A percentile compares a stretch with the other conserved stretches of the same genome.
phyloP scores from a whole-genome alignment of 2,329 filamentous ascomycete genomes.

The Madurella mycetomatis region DNA sequence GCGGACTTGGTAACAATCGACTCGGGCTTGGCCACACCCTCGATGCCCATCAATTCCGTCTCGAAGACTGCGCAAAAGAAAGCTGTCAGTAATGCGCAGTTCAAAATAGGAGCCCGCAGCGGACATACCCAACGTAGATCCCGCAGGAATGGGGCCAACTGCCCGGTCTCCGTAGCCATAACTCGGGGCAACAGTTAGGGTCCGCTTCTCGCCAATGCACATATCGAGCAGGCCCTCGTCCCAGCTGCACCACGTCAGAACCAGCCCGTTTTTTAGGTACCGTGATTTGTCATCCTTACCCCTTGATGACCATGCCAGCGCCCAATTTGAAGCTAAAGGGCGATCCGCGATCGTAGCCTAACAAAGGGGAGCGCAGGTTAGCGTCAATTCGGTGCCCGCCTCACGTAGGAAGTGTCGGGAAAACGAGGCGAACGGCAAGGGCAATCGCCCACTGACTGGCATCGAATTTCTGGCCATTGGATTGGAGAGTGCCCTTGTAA shows the following conservation, averaged over 20 bases:
- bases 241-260: conserved; percentile 55
- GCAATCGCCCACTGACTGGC: conserved; percentile 47
- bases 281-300: conserved; percentile 44
- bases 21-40: conserved; percentile 59
- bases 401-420: not conserved
- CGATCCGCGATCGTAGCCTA: conserved; percentile 66
- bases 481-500: conserved; percentile 76
- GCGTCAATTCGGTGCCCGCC: conserved; percentile 14
- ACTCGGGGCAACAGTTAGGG: conserved; percentile 82
- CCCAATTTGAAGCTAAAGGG: conserved; percentile 81
- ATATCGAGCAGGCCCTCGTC: conserved; percentile 86
- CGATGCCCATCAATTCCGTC: conserved; percentile 82
- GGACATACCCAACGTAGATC: conserved; percentile 66
- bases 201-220: conserved; percentile 92
- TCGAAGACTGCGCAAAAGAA: conserved; percentile 64
- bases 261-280: not conserved
- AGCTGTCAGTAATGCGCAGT: conserved; percentile 6
- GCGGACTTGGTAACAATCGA: conserved; percentile 40
- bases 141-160: conserved; percentile 78
- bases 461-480: conserved; percentile 76
- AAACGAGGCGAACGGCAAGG: not conserved
- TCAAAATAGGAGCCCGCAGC: not conserved
- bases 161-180: conserved; percentile 73
- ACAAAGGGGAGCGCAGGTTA: conserved; percentile 39
- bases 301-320: conserved; percentile 79